Conservation (phyloP, 2,329 filamentous ascomycete species). For the Epichloe bromicola region DNA sequence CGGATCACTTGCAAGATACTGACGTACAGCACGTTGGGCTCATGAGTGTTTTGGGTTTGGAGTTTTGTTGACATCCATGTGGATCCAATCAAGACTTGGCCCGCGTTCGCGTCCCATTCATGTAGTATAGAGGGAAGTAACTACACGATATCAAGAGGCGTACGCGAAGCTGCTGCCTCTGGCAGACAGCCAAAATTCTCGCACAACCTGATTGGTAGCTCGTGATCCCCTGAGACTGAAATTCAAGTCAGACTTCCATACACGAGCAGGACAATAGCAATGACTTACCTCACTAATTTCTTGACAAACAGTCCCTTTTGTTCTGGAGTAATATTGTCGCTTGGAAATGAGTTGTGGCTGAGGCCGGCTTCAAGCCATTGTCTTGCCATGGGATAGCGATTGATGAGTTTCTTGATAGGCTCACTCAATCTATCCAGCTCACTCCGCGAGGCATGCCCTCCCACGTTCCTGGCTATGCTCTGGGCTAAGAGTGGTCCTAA, state of each 20-base stretch:
- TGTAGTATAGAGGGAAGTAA: background rate
- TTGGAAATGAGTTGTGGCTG: slow-evolving; percentile 41
- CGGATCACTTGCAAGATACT: background rate
- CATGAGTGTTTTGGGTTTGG: background rate
- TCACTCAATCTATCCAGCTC: slow-evolving; percentile 61
- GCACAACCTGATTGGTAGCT: slow-evolving; percentile 52
- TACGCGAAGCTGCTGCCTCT: slow-evolving; percentile 49
- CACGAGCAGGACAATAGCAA: background rate
- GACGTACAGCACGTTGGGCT: background rate
- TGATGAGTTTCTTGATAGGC: slow-evolving; percentile 56
- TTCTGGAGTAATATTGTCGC: slow-evolving; percentile 40
- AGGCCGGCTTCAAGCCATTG: slow-evolving; percentile 52
- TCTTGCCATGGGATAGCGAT: slow-evolving; percentile 40
- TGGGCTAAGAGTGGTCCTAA: slow-evolving; percentile 49
- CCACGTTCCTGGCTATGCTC: slow-evolving; percentile 50
- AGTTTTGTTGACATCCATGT: background rate
- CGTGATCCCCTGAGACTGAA: slow-evolving; percentile 48
- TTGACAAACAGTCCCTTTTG: slow-evolving; percentile 54
- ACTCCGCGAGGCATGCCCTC: slow-evolving; percentile 54
- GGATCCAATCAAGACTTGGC: background rate
- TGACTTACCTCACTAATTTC: slow-evolving; percentile 45
- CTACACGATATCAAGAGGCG: slow-evolving; percentile 28
- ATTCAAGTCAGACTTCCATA: background rate
- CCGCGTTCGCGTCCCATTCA: background rate
- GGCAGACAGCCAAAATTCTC: slow-evolving; percentile 61